Conservation (phyloP, 164 flowering plant species). For the Vitis rupestris region DNA sequence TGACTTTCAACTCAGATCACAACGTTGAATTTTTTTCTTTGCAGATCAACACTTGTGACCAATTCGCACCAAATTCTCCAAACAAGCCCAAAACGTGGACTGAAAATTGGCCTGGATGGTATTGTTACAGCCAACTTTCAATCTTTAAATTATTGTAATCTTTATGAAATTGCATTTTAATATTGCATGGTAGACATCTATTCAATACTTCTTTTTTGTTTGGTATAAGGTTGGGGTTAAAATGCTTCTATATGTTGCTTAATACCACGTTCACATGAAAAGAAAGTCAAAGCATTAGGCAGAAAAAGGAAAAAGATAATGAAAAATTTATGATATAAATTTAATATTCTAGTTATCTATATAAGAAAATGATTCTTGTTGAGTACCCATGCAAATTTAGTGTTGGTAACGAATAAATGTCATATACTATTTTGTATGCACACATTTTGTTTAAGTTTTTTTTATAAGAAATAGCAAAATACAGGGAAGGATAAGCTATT, state of each 20-base stretch:
- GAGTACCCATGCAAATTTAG: too few species aligned
- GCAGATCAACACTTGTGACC: constrained; percentile 96
- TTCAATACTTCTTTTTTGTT: background rate
- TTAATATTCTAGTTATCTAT: too few species aligned
- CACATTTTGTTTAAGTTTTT: too few species aligned
- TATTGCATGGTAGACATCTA: background rate
- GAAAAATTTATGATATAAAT: too few species aligned
- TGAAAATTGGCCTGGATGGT: constrained; percentile 99
- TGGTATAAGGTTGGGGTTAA: background rate
- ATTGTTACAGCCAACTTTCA: constrained; percentile 9
- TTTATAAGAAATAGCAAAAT: too few species aligned
- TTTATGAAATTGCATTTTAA: background rate
- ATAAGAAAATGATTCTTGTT: too few species aligned
- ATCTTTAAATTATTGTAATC: background rate
- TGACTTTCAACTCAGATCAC: background rate
- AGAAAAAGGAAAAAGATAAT: too few species aligned
- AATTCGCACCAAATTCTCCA: constrained; percentile 67
- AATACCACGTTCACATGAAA: background rate
- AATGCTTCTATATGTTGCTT: constrained; percentile 1
- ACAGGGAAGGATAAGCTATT: too few species aligned
- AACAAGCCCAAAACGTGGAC: constrained; percentile 95
- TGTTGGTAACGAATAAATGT: too few species aligned
- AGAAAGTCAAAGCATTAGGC: too few species aligned
- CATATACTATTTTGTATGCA: too few species aligned
- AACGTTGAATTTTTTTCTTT: constrained; percentile 12